Conservation (phyloP, 768 basidiomycete species). For the Trametes cingulata region DNA sequence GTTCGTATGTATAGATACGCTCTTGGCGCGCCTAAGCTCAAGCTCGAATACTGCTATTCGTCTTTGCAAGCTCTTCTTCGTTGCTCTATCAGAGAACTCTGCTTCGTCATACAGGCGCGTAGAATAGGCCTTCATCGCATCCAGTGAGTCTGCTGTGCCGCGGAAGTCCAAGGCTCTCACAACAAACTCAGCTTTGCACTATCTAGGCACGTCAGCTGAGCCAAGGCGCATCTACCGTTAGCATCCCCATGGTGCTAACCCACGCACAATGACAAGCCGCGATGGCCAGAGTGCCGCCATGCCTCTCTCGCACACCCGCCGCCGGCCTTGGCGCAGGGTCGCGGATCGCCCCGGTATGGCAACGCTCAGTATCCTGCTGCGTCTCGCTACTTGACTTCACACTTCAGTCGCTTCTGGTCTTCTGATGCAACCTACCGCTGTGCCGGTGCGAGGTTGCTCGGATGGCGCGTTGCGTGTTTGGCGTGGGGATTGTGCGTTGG, state of each 20-base stretch:
- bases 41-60: too few relatives aligned
- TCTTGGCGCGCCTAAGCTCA: too few relatives aligned
- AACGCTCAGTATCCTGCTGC: background rate
- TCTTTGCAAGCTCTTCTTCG: too few relatives aligned
- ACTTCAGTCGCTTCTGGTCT: background rate
- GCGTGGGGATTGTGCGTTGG: background rate
- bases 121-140: too few relatives aligned
- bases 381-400: too few relatives aligned
- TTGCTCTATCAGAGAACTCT: too few relatives aligned
- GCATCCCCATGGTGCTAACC: background rate
- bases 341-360: background rate
- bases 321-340: background rate
- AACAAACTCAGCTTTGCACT: background rate
- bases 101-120: too few relatives aligned
- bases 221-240: background rate
- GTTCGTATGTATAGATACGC: too few relatives aligned
- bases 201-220: background rate
- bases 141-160: too few relatives aligned
- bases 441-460: background rate
- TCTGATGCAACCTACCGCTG: conserved; percentile 15
- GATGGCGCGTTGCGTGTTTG: background rate
- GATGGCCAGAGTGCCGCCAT: background rate
- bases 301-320: background rate
- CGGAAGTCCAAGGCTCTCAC: too few relatives aligned
- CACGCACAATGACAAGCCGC: background rate